phyloP scores from a whole-genome alignment of 2,329 filamentous ascomycete species.

The Fusarium robinianum region DNA sequence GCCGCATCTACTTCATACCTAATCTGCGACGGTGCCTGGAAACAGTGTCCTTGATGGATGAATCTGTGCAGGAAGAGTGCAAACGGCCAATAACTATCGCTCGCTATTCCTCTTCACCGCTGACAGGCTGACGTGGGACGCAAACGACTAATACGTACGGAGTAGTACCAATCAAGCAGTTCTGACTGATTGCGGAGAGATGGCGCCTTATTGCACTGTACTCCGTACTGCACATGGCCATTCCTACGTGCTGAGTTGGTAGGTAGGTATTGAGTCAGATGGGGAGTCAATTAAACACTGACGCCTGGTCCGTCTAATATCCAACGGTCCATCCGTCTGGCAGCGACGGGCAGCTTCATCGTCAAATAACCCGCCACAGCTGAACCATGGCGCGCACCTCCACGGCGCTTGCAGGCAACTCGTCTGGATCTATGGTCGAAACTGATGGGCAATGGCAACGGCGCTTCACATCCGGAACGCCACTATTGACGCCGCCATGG shows the following conservation, averaged over 20 bases:
- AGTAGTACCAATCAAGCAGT: no score
- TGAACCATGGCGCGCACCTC: neutral
- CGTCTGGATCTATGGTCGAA: neutral
- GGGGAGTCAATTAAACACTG: conserved; percentile 16
- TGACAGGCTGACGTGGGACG: no score
- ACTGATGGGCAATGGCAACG: conserved; percentile 5
- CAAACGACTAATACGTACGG: no score
- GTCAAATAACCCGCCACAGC: conserved; percentile 8
- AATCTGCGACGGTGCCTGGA: conserved; percentile 18
- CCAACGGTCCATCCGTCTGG: conserved; percentile 13
- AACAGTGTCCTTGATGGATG: conserved; percentile 7
- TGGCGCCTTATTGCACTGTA: conserved; percentile 1
- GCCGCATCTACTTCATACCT: conserved; percentile 23
- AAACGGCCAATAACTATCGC: no score
- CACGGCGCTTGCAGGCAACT: neutral
- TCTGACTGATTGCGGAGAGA: no score
- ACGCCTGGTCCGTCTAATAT: conserved; percentile 21
- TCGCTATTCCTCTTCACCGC: no score
- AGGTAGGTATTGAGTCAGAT: conserved; percentile 1
- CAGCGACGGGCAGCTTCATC: conserved; percentile 3
- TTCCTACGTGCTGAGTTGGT: conserved; percentile 3
- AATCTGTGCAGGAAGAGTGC: no score
- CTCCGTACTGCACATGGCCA: neutral
- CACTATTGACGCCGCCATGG: conserved; percentile 17
- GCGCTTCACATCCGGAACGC: conserved; percentile 11